Evolutionary conservation across 208 protist species (phyloP).

Genomic region (Crithidia fasciculata): DNA sequence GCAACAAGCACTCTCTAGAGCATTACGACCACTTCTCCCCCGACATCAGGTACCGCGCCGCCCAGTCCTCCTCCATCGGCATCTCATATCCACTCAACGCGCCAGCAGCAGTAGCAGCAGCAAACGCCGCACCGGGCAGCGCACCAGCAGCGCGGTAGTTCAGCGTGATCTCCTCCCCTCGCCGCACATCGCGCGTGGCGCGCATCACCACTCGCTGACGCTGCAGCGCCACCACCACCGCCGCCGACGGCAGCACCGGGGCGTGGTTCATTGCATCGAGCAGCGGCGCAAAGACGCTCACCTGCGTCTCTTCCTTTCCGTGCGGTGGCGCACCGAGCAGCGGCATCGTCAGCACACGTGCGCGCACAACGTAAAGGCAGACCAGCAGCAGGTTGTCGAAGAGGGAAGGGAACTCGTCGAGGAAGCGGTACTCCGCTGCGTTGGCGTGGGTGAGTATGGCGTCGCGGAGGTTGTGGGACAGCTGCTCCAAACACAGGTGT

Average conservation of each 20-base stretch:
- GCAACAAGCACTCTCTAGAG: too few relatives aligned
- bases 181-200: slow-evolving; percentile 41
- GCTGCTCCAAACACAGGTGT: slow-evolving; percentile 74
- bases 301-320: not conserved
- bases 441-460: slow-evolving; percentile 59
- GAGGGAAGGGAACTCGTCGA: slow-evolving; percentile 51
- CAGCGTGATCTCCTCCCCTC: slow-evolving; percentile 74
- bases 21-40: not conserved
- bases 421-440: slow-evolving; percentile 56
- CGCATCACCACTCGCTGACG: slow-evolving; percentile 63
- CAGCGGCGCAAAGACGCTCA: slow-evolving; percentile 64
- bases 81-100: slow-evolving; percentile 1
- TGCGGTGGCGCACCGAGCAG: slow-evolving; percentile 28
- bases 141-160: slow-evolving; percentile 43
- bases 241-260: slow-evolving; percentile 18
- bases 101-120: too few relatives aligned
- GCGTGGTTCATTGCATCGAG: slow-evolving; percentile 78
- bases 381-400: slow-evolving; percentile 65
- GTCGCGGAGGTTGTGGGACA: slow-evolving; percentile 75
- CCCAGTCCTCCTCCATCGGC: slow-evolving; percentile 21
- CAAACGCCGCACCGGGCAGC: not conserved
- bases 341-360: slow-evolving; percentile 60
- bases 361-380: slow-evolving; percentile 72
- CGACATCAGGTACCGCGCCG: slow-evolving; percentile 28
- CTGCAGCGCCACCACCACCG: slow-evolving; percentile 55